Conservation (phyloP, 306 rosid genomes). For the Vigna unguiculata region DNA sequence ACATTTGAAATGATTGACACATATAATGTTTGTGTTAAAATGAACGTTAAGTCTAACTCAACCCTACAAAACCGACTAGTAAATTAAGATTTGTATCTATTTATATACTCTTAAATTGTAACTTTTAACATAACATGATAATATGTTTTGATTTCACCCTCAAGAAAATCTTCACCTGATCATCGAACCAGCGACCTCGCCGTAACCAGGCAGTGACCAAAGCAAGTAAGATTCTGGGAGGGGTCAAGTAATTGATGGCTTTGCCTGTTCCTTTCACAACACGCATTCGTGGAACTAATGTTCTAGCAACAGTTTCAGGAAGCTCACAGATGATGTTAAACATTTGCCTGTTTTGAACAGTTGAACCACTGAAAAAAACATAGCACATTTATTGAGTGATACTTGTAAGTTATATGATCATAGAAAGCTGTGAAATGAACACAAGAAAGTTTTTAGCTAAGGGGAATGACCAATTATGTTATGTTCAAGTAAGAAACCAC, state of each 20-base stretch:
- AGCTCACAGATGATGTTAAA: constrained; percentile 94
- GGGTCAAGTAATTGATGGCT: constrained; percentile 90
- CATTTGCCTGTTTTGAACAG: constrained; percentile 79
- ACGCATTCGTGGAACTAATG: constrained; percentile 92
- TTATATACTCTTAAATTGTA: no score
- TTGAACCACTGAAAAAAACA: constrained; percentile 77
- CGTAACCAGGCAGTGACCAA: constrained; percentile 92
- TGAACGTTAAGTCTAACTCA: no score
- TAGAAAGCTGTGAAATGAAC: constrained; percentile 24
- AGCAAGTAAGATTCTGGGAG: constrained; percentile 94
- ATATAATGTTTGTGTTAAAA: no score
- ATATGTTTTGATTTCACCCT: background rate
- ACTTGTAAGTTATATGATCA: background rate
- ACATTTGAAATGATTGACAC: constrained; percentile 11
- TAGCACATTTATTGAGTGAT: constrained; percentile 18
- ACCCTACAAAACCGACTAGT: no score
- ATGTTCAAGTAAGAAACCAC: no score
- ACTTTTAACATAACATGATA: background rate
- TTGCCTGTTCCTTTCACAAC: constrained; percentile 91
- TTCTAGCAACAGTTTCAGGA: constrained; percentile 97
- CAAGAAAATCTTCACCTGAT: constrained; percentile 58
- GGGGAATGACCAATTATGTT: background rate
- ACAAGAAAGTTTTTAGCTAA: background rate
- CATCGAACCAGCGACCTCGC: constrained; percentile 95
- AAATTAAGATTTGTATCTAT: no score